Conservation (phyloP, 805 yeast species). For the Nakazawaea ishiwadae region DNA sequence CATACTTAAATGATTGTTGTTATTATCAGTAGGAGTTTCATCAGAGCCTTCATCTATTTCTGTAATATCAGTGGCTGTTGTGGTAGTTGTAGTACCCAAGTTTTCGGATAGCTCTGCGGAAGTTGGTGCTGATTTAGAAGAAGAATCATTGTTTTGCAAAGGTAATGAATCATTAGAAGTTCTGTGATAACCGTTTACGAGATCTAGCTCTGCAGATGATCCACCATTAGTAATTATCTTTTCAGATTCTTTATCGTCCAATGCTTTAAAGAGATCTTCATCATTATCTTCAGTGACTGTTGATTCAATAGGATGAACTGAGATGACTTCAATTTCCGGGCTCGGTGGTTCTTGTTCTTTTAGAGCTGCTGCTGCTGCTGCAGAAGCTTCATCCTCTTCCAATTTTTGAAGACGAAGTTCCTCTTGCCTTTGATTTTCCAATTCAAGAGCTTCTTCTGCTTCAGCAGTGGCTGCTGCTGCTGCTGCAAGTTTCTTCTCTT, state of each 20-base stretch:
- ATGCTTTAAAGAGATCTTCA: not conserved
- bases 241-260: too few species aligned
- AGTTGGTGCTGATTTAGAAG: conserved; percentile 11
- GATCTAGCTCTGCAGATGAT: conserved; percentile 1
- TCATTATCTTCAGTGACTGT: not conserved
- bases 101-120: conserved; percentile 21
- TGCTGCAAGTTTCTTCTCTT: not conserved
- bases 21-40: conserved; percentile 11
- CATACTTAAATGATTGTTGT: conserved; percentile 24
- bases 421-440: not conserved
- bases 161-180: not conserved
- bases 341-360: not conserved
- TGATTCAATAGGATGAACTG: not conserved
- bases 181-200: not conserved
- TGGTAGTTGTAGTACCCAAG: conserved; percentile 18
- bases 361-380: not conserved
- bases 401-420: not conserved
- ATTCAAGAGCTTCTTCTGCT: conserved; percentile 3
- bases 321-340: not conserved
- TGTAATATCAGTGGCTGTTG: conserved; percentile 15
- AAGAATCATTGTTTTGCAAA: not conserved
- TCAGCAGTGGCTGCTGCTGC: conserved; percentile 5
- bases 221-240: conserved; percentile 2
- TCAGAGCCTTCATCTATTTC: conserved; percentile 21
- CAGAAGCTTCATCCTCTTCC: not conserved